Evolutionary conservation across 495 filamentous ascomycete species (phyloP).

Genomic region (Xylaria venustula): DNA sequence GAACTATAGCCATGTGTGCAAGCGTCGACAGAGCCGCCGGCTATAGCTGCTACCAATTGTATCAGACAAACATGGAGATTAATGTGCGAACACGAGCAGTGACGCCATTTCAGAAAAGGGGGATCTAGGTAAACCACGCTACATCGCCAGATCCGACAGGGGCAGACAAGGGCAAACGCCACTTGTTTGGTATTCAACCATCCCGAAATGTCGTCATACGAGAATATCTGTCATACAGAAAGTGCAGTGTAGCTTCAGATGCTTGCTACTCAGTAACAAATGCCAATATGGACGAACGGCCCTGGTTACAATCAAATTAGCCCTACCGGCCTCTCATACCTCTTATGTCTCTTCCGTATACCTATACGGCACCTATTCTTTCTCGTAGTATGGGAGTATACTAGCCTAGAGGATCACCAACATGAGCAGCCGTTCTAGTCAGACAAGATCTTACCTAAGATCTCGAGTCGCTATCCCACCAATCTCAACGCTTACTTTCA

Average conservation of each 20-base stretch:
- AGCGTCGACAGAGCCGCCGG: neutral
- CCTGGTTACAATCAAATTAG: slow-evolving; percentile 2
- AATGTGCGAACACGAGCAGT: slow-evolving; percentile 7
- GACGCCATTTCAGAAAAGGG: slow-evolving; percentile 13
- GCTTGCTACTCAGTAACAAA: neutral
- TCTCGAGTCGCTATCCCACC: slow-evolving; percentile 1
- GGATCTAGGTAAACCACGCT: neutral
- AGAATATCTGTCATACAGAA: slow-evolving; percentile 3
- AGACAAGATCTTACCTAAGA: slow-evolving; percentile 5
- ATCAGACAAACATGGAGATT: neutral
- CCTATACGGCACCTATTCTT: no score
- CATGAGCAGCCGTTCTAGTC: neutral
- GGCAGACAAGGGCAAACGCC: neutral
- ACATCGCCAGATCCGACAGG: neutral
- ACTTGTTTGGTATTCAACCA: neutral
- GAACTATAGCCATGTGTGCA: neutral
- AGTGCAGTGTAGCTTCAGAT: neutral
- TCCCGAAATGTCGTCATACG: slow-evolving; percentile 13
- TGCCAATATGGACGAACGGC: neutral
- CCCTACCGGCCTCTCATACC: neutral
- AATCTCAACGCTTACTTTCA: neutral
- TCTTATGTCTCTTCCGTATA: no score
- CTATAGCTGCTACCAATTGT: neutral
- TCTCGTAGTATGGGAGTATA: no score
- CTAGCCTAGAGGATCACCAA: neutral